These are phyloP conservation scores for Vanilla planifolia DNA, from an alignment of 106 monocot species.

Conservation along the genomic window DNA sequence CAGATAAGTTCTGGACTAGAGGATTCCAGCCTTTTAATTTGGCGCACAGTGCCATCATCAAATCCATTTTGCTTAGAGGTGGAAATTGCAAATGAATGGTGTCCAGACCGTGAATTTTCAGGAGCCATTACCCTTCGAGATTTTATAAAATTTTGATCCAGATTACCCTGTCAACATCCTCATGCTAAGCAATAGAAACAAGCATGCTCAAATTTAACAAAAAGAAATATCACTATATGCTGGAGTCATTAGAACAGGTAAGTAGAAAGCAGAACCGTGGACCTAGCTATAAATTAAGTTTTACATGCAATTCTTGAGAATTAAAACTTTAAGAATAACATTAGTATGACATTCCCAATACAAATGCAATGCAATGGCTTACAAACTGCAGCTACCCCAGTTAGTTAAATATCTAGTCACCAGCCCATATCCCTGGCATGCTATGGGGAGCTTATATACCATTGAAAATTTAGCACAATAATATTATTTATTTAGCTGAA, in stretches of 20 bases:
- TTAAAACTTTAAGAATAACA: neutral
- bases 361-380: too few relatives aligned
- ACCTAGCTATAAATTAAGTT: neutral
- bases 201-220: neutral
- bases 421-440: too few relatives aligned
- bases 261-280: neutral
- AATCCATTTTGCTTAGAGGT: constrained; percentile 26
- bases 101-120: constrained; percentile 29
- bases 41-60: constrained; percentile 24
- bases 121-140: constrained; percentile 13
- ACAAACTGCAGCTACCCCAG: too few relatives aligned
- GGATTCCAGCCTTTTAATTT: constrained; percentile 13
- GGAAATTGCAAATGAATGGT: constrained; percentile 24
- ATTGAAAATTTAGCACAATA: too few relatives aligned
- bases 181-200: neutral
- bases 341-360: too few relatives aligned
- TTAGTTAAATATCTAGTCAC: too few relatives aligned
- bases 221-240: neutral
- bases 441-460: too few relatives aligned
- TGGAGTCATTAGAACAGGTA: neutral
- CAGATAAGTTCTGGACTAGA: constrained; percentile 16
- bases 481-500: too few relatives aligned
- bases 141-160: constrained; percentile 24
- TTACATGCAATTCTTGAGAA: neutral
- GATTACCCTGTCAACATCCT: constrained; percentile 18